phyloP scores from a whole-genome alignment of 345 rosid species.

The Excoecaria agallocha region DNA sequence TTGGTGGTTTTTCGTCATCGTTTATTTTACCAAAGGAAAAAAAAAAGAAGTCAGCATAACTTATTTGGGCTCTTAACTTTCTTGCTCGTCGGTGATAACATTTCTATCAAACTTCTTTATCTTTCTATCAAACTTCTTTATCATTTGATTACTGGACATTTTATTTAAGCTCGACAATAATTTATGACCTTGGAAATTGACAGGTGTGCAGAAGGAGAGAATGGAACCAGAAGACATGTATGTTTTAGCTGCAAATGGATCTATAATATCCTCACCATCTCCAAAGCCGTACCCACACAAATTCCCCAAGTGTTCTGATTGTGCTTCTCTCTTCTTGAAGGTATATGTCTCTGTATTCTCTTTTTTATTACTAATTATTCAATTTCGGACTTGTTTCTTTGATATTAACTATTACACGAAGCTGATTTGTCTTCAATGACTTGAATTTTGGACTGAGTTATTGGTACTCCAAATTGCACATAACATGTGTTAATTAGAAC shows the following conservation, averaged over 20 bases:
- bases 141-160: not conserved
- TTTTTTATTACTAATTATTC: not conserved
- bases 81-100: not conserved
- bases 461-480: not conserved
- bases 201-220: conserved; percentile 99
- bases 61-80: not conserved
- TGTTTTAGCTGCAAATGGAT: conserved; percentile 67
- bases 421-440: not conserved
- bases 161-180: not conserved
- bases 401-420: not conserved
- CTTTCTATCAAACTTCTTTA: not conserved
- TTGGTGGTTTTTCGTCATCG: not conserved
- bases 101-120: too few relatives aligned
- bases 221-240: conserved; percentile 93
- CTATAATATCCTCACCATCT: conserved; percentile 59
- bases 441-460: not conserved
- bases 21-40: not conserved
- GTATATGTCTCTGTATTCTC: conserved; percentile 29
- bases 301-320: conserved; percentile 85
- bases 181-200: conserved; percentile 19
- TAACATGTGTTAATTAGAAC: not conserved
- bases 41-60: not conserved
- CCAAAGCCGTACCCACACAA: conserved; percentile 85
- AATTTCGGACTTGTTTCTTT: not conserved
- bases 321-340: conserved; percentile 89